Percentiles rank a stretch among this genome's conserved stretches.
phyloP scores from a whole-genome alignment of 2,329 filamentous ascomycete species.

The Trichoderma lentiforme region DNA sequence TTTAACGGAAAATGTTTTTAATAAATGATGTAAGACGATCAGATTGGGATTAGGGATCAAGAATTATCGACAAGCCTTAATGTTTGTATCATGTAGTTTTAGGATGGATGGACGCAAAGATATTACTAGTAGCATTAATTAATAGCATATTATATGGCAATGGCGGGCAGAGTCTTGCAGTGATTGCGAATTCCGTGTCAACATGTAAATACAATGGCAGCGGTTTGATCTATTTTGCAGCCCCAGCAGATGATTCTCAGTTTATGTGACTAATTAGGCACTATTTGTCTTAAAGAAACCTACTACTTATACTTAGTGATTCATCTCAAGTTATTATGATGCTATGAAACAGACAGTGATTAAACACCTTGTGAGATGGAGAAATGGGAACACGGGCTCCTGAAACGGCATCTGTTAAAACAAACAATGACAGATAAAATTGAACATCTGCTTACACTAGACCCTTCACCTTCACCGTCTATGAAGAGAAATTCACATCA shows the following conservation, averaged over 20 bases:
- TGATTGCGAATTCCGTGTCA: neutral
- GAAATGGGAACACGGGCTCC: neutral
- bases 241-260: neutral
- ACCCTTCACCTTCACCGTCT: constrained; percentile 44
- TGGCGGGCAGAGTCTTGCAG: neutral
- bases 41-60: neutral
- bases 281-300: neutral
- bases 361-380: neutral
- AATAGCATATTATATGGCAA: neutral
- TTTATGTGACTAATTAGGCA: neutral
- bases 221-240: neutral
- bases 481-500: constrained; percentile 43
- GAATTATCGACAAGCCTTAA: neutral
- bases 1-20: neutral
- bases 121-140: neutral
- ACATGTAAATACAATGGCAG: neutral
- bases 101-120: neutral
- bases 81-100: constrained; percentile 5
- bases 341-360: neutral
- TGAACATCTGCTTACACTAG: constrained; percentile 41
- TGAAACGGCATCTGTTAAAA: neutral
- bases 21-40: neutral
- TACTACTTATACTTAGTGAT: neutral
- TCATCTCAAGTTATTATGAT: neutral
- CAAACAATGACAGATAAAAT: constrained; percentile 25